Evolutionary conservation across 805 yeast genomes (phyloP), one percentile per base, ranked within the genome.

Genomic region (Phaffomyces thermotolerans): DNA sequence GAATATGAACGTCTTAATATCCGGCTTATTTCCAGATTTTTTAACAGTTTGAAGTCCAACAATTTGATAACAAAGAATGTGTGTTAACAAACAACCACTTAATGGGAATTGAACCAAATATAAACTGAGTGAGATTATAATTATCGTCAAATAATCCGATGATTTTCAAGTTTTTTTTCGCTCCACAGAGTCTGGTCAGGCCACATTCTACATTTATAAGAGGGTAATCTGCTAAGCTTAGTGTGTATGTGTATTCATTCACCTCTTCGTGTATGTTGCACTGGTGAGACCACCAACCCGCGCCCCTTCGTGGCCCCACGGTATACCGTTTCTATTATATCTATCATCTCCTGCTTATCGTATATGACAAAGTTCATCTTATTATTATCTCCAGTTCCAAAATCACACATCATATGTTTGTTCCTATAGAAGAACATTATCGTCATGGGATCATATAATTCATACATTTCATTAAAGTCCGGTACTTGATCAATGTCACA

Each of bases 401-500:
- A 89, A 68, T 93, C 99, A 64, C 96, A 87, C 95, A 93, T 80
- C 95, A 91, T 90, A 63, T 91, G 98, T 61, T 88, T 84, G 66
- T 91, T 91, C 41, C 95, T 70, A 65, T 76, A 88, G 63, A 93
- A 91, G 59, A 91, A 90, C 98, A 93, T 93, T 41, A 93, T 71
- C 36, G 95, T 81, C 72, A 87, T 76, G 14, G 96, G 95, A 55
- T 90, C 98, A 58, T 81, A 85, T 37, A 89, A 66, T 59, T 88
- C 96, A 60, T 89, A 89, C 91, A 88, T 86, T 57, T 70, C 73
- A 54, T 83, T 91, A 65, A 93, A 93, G 54, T 89, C 99, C 0
- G 91, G 86, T 0, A 93, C 99, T 54, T 81, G 78, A 46, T 80
- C 86, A 10, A 82, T 88, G 63, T 93, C 96, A 63, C 96, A 88